phyloP scores from a whole-genome alignment of 208 protist species.

The Porcisia hertigi region DNA sequence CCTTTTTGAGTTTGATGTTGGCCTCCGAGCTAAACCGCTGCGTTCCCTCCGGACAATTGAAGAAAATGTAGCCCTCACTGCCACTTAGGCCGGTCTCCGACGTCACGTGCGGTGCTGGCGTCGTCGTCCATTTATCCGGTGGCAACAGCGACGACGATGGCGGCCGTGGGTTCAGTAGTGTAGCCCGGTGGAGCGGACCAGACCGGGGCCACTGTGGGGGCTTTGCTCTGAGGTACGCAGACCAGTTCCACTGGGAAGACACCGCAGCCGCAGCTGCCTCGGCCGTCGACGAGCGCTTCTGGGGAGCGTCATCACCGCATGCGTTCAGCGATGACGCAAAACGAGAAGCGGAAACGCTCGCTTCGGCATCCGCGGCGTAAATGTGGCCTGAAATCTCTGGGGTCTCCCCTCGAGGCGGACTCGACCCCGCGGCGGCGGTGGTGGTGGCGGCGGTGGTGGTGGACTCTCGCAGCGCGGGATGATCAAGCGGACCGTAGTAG shows the following conservation, averaged over 20 bases:
- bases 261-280: neutral
- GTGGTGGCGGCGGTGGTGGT: neutral
- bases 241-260: slow-evolving; percentile 12
- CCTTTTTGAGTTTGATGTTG: slow-evolving; percentile 70
- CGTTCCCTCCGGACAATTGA: slow-evolving; percentile 87
- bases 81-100: slow-evolving; percentile 26
- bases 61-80: slow-evolving; percentile 73
- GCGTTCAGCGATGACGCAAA: neutral
- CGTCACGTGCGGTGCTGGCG: neutral
- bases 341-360: neutral
- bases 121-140: neutral
- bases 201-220: slow-evolving; percentile 19
- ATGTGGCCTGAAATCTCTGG: neutral
- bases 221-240: slow-evolving; percentile 14
- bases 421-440: neutral
- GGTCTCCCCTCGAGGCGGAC: neutral
- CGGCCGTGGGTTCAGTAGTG: neutral
- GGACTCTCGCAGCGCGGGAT: slow-evolving; percentile 34
- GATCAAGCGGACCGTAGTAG: slow-evolving; percentile 65
- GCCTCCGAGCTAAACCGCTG: slow-evolving; percentile 85
- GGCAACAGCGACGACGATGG: neutral
- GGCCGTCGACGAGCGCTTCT: neutral
- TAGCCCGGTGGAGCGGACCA: slow-evolving; percentile 3
- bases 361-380: neutral
- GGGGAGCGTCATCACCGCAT: neutral